Base-by-base conservation (phyloP, 768 basidiomycete genomes). In the Russula lepida region DNA sequence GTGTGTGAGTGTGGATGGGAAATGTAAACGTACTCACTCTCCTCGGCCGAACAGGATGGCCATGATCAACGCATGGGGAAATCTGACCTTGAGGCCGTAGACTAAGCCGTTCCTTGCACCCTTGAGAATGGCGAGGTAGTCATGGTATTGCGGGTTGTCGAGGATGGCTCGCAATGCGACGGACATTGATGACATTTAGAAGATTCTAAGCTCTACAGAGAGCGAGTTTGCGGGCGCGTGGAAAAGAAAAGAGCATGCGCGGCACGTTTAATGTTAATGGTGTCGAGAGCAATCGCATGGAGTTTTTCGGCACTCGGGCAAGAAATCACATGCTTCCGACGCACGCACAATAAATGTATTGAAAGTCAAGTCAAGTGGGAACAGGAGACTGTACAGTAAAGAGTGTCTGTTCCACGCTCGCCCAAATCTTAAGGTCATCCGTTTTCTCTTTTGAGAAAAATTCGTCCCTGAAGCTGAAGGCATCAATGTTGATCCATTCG, bases 1-100 rank as follows among this genome's bases (percentile, higher is more conserved):
- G n/a, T n/a, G n/a, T n/a, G n/a, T n/a, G n/a, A n/a, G n/a, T n/a
- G n/a, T n/a, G n/a, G n/a, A n/a, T n/a, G n/a, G n/a, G n/a, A n/a
- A n/a, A n/a, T n/a, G n/a, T n/a, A n/a, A 28, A 83, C 92, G 72
- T 67, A 97, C 92, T 72, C 67, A 97, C 92, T 89, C 83, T 76
- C 93, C 93, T 51, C 87, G 82, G 33, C 93, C 92, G 69, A 98
- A 98, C 44, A 98, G 77, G 62, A 97, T 82, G 25, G 93, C 89
- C 95, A 98, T 98, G 53, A 98, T 87, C 30, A 98, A 77, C 1
- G 95, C 95, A 80, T 98, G 95, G 41, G 95, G 95, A 68, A 95
- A 95, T 46, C 93, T 78, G 64, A 95, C 88, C 75, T 93, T 92
- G 67, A 87, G 88, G 39, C 92, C 92, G 67, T 93, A 94, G 9